phyloP scores from a whole-genome alignment of 352 stramenopile genomes.

The Blastocystis sp. region DNA sequence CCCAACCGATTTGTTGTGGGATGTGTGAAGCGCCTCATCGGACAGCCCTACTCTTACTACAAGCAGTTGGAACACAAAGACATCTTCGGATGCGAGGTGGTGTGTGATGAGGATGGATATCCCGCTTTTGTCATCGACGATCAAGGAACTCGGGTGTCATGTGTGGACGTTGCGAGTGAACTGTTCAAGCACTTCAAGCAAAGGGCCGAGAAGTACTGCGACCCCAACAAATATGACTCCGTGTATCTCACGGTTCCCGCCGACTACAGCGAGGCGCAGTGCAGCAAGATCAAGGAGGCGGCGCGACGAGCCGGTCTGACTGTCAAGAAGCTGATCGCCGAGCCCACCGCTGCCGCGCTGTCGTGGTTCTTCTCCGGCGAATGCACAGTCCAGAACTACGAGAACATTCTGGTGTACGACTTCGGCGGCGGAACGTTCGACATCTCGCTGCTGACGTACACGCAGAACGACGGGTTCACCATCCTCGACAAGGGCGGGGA shows the following conservation, averaged over 20 bases:
- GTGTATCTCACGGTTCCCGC: constrained; percentile 29
- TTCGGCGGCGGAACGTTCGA: constrained; percentile 46
- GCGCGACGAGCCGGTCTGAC: neutral
- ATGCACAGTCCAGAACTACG: neutral
- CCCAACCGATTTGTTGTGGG: neutral
- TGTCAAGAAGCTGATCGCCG: constrained; percentile 14
- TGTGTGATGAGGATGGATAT: constrained; percentile 9
- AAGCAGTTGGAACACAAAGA: neutral
- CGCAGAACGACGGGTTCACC: neutral
- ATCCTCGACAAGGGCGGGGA: constrained; percentile 57
- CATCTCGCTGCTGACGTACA: neutral
- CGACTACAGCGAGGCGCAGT: neutral
- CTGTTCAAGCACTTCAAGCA: constrained; percentile 38
- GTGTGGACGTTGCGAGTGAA: constrained; percentile 25
- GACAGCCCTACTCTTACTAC: neutral
- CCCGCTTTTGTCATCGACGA: constrained; percentile 9
- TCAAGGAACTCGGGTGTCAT: neutral
- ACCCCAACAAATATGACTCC: neutral
- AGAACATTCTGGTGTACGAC: constrained; percentile 17
- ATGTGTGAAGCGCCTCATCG: constrained; percentile 27
- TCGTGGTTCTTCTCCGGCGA: neutral
- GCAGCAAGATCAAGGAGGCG: neutral
- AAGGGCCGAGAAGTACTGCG: neutral
- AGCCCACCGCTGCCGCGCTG: neutral
- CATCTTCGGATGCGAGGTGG: constrained; percentile 40